Conservation (phyloP, 2,329 filamentous ascomycete genomes). For the Clarireedia hainanense region DNA sequence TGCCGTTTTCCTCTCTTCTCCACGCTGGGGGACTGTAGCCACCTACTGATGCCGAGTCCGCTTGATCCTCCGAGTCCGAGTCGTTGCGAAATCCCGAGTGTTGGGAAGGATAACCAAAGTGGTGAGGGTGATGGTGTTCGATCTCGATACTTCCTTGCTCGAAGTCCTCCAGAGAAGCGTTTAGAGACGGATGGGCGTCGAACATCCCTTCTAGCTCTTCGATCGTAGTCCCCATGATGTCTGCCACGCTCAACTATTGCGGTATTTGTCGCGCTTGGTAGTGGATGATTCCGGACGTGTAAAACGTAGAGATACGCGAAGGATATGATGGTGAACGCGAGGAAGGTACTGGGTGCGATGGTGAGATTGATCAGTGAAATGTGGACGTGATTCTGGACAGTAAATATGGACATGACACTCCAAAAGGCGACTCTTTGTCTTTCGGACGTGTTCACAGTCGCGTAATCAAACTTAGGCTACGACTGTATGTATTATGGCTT, state of each 20-base stretch:
- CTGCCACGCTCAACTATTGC: constrained; percentile 2
- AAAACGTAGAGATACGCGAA: constrained; percentile 27
- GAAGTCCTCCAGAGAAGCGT: constrained; percentile 55
- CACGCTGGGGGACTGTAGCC: constrained; percentile 62
- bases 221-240: constrained; percentile 30
- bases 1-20: constrained; percentile 39
- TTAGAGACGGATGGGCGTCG: constrained; percentile 51
- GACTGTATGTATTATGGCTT: not conserved
- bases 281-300: constrained; percentile 22
- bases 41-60: constrained; percentile 38
- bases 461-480: not conserved
- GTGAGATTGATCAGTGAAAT: constrained; percentile 26
- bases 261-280: constrained; percentile 7
- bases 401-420: constrained; percentile 26
- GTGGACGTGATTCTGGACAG: constrained; percentile 28
- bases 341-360: constrained; percentile 26
- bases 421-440: not conserved
- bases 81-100: constrained; percentile 56
- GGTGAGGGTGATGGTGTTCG: constrained; percentile 29
- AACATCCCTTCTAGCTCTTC: constrained; percentile 41
- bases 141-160: constrained; percentile 40
- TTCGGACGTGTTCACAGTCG: constrained; percentile 2
- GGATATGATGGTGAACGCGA: constrained; percentile 21
- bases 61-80: constrained; percentile 29
- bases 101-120: constrained; percentile 46